These are phyloP conservation scores for Exophiala aquamarina DNA, from an alignment of 2,329 filamentous ascomycete genomes.

Conservation along the genomic window DNA sequence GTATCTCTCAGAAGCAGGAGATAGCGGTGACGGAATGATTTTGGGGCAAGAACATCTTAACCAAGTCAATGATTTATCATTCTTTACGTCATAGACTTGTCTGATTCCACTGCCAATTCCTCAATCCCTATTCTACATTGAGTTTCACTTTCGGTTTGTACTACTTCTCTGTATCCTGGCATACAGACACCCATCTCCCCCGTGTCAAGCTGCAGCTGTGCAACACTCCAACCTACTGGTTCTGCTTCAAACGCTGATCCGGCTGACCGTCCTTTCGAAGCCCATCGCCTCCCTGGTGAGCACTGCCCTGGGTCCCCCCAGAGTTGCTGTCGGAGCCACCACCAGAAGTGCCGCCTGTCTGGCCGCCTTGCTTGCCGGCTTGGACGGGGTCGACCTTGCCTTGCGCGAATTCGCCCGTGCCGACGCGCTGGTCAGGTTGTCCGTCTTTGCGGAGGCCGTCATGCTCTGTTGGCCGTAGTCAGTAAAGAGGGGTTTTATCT, in stretches of 20 bases:
- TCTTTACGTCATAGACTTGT: too few relatives aligned
- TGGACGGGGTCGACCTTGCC: constrained; percentile 28
- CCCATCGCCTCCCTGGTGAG: constrained; percentile 18
- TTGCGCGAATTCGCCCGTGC: constrained; percentile 22
- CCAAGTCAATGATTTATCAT: too few relatives aligned
- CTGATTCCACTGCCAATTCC: too few relatives aligned
- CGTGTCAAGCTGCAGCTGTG: too few relatives aligned
- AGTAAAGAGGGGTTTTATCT: too few relatives aligned
- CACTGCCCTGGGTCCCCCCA: constrained; percentile 13
- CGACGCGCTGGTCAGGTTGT: constrained; percentile 22
- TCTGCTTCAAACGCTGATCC: constrained; percentile 25
- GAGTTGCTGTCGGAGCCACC: constrained; percentile 5
- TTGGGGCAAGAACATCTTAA: too few relatives aligned
- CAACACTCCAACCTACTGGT: constrained; percentile 10
- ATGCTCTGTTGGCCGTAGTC: constrained; percentile 13
- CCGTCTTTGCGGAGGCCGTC: constrained; percentile 28
- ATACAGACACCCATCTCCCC: too few relatives aligned
- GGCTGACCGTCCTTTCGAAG: constrained; percentile 24
- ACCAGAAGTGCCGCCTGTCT: constrained; percentile 11
- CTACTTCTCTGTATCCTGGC: too few relatives aligned
- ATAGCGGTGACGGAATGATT: too few relatives aligned
- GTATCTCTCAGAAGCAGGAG: too few relatives aligned
- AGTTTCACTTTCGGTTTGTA: too few relatives aligned
- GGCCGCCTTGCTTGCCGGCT: constrained; percentile 26
- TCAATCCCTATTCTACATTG: too few relatives aligned